Conservation (phyloP, 140 eudicot species). For the Erigeron philadelphicus region DNA sequence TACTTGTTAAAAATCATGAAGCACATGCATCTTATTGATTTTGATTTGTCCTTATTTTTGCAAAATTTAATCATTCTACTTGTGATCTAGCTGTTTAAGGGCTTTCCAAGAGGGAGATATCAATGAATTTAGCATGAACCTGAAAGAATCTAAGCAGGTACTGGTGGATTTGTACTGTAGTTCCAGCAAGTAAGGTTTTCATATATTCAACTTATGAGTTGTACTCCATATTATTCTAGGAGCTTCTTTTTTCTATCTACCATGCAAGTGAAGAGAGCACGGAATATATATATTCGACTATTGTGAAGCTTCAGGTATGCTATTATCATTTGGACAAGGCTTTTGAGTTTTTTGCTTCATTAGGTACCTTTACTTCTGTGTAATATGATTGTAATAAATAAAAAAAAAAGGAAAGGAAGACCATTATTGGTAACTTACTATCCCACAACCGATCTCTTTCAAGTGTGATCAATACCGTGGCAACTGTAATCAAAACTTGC, state of each 20-base stretch:
- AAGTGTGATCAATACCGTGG: background rate
- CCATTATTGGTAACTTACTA: background rate
- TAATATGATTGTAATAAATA: background rate
- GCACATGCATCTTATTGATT: conserved; percentile 4
- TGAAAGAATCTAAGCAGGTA: conserved; percentile 86
- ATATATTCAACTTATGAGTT: conserved; percentile 20
- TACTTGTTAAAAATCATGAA: conserved; percentile 8
- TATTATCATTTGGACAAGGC: conserved; percentile 8
- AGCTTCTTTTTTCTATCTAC: conserved; percentile 70
- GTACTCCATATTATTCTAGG: conserved; percentile 38
- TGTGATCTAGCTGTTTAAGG: conserved; percentile 71
- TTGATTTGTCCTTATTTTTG: conserved; percentile 9
- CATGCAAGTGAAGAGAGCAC: conserved; percentile 96
- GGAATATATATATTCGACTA: conserved; percentile 63
- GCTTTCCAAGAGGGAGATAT: conserved; percentile 83
- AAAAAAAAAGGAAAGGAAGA: background rate
- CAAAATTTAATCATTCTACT: conserved; percentile 16
- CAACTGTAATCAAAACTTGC: background rate
- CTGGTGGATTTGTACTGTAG: conserved; percentile 10
- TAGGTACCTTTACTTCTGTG: conserved; percentile 1
- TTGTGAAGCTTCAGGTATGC: conserved; percentile 85
- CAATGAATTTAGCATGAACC: conserved; percentile 52
- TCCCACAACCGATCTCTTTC: background rate
- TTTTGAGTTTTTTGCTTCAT: background rate
- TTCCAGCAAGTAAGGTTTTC: conserved; percentile 5